These are phyloP conservation scores for Neonectria hederae DNA, from an alignment of 2,329 filamentous ascomycete species.

Conservation along the genomic window DNA sequence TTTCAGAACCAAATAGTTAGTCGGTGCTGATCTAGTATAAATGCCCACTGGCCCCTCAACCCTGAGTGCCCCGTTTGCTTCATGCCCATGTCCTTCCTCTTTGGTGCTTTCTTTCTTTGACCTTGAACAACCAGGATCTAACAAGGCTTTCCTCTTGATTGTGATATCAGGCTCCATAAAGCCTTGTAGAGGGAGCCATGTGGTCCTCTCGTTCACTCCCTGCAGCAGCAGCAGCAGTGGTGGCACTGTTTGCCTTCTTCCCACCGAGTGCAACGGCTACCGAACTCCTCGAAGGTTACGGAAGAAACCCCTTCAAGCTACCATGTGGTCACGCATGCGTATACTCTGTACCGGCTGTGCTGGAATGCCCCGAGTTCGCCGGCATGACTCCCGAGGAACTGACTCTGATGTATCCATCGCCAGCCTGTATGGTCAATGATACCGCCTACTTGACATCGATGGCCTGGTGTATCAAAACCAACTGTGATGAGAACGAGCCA, in stretches of 20 bases:
- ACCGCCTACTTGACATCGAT: constrained; percentile 32
- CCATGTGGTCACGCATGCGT: background rate
- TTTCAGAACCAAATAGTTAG: background rate
- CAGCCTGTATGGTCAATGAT: constrained; percentile 27
- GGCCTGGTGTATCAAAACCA: constrained; percentile 26
- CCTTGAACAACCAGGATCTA: background rate
- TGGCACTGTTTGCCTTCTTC: background rate
- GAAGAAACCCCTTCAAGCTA: background rate
- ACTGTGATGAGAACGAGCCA: background rate
- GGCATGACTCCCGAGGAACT: constrained; percentile 31
- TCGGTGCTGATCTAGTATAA: background rate
- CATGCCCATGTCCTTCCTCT: background rate
- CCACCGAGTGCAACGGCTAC: background rate
- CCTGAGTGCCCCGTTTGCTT: too few relatives aligned
- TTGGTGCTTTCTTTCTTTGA: background rate
- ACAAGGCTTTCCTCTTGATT: too few relatives aligned
- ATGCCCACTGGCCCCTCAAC: background rate
- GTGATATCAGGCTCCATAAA: too few relatives aligned
- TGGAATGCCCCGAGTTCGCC: constrained; percentile 37
- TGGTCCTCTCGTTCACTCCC: background rate
- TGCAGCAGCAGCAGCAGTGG: background rate
- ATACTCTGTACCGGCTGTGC: too few relatives aligned
- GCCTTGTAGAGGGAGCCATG: background rate
- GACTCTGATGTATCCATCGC: constrained; percentile 22
- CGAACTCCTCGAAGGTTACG: background rate